A percentile compares a stretch with the other conserved stretches of the same genome.
Evolutionary conservation across 2,329 filamentous ascomycete genomes (phyloP).

Genomic region (Calonectria multiphialidica): DNA sequence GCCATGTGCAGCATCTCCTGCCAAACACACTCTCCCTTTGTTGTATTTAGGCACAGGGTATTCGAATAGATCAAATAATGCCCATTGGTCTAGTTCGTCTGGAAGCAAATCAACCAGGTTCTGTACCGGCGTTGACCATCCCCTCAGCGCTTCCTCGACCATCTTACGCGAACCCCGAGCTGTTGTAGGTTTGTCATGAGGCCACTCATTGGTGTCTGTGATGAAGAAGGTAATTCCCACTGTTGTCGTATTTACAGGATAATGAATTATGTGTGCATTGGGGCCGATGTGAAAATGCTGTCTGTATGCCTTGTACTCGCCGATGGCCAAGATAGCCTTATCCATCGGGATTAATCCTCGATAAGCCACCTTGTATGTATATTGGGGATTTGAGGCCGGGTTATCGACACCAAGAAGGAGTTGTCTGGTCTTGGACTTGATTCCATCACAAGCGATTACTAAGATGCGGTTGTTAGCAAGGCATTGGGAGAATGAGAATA

Average conservation of each 20-base stretch:
- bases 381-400: not conserved
- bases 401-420: not conserved
- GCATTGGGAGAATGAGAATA: too few species aligned
- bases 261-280: not conserved
- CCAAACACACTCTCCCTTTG: not conserved
- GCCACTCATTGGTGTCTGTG: not conserved
- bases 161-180: not conserved
- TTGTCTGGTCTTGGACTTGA: not conserved
- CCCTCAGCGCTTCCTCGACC: not conserved
- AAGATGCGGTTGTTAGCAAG: not conserved
- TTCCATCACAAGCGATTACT: not conserved
- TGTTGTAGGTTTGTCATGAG: not conserved
- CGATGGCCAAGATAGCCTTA: not conserved
- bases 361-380: not conserved
- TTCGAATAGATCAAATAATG: not conserved
- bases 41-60: not conserved
- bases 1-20: not conserved
- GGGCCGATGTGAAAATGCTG: constrained; percentile 1
- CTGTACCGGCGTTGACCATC: not conserved
- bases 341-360: not conserved
- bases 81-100: not conserved
- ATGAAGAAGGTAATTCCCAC: not conserved
- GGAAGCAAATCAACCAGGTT: not conserved
- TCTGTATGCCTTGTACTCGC: not conserved
- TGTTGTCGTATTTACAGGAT: not conserved